Base-by-base conservation (phyloP, 495 filamentous ascomycete genomes). In the Neurospora intermedia region DNA sequence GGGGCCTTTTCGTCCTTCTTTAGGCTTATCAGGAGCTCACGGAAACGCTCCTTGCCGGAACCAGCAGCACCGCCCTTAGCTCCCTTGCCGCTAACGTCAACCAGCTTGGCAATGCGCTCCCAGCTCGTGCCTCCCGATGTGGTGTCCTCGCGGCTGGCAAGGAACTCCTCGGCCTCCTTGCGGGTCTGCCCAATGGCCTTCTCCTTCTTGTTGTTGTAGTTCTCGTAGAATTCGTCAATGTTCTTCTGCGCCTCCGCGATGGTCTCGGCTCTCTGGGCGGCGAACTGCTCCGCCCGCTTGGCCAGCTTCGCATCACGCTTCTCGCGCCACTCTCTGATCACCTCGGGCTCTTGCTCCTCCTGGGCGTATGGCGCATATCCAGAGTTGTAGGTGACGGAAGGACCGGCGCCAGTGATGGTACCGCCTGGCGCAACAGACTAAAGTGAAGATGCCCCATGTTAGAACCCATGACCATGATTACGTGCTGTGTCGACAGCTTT, bases 151-250 rank as follows among this genome's bases (percentile, higher is more conserved):
- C 95, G 88, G 78, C 83, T 93, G 69, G 89, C 90, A 40, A 98
- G 84, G 83, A 98, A 98, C 75, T 98, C 90, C 80, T 98, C 94
- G n/a, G 94, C 96, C 76, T 98, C 96, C 76, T 90, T 87, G 74
- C 91, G 87, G 42, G 96, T 94, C 84, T 94, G 91, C 48, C 90
- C 87, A 75, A 97, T 89, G 72, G 82, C 86, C 87, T 98, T 98
- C 77, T 98, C 96, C 77, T 94, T 93, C 85, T 97, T 97, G 79
- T 91, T 90, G 84, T 97, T 97, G 88, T 99, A 99, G 81, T 97
- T 97, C 81, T 97, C 94, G 85, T 99, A 99, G 86, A 99, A 99
- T 78, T 97, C 96, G 78, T 99, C 96, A 73, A 98, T 94, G 80
- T 94, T 92, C 76, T 92, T 86, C 73, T 91, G 93, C 45, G 96